Percentiles rank a stretch among this genome's conserved stretches.
Conservation (phyloP, 768 basidiomycete species). For the Grammothele lineata region DNA sequence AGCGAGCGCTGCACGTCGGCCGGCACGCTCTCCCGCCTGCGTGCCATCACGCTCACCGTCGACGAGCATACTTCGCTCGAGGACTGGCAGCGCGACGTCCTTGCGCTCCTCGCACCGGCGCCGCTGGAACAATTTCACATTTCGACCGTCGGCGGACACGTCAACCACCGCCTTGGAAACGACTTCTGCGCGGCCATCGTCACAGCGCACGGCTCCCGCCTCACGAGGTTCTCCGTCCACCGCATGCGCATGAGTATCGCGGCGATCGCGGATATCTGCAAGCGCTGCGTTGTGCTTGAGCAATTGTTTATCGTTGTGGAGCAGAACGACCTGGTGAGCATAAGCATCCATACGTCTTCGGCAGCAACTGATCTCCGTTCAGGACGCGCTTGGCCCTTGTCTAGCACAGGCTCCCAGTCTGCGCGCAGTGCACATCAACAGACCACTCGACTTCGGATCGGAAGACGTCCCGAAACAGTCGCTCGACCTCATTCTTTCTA, state of each 20-base stretch:
- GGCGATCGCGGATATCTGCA: constrained; percentile 51
- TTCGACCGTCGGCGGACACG: constrained; percentile 40
- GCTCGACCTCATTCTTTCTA: constrained; percentile 24
- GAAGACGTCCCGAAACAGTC: constrained; percentile 18
- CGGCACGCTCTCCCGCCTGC: constrained; percentile 39
- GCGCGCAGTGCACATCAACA: constrained; percentile 58
- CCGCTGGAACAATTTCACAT: constrained; percentile 62
- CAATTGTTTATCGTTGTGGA: constrained; percentile 62
- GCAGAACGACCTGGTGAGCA: constrained; percentile 41
- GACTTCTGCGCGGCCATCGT: constrained; percentile 51
- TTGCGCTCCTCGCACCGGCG: constrained; percentile 4
- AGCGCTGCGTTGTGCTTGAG: constrained; percentile 47
- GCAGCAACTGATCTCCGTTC: not conserved
- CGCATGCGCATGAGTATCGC: constrained; percentile 52
- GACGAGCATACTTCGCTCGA: constrained; percentile 11
- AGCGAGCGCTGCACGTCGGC: constrained; percentile 32
- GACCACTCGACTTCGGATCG: constrained; percentile 21
- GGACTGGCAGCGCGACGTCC: constrained; percentile 16
- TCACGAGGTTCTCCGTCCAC: constrained; percentile 60
- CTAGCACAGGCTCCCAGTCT: constrained; percentile 45
- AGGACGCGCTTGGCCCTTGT: constrained; percentile 39
- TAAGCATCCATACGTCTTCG: not conserved
- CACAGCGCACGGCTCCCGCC: constrained; percentile 42
- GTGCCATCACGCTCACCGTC: constrained; percentile 53
- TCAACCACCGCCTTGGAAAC: constrained; percentile 32